Conservation (phyloP, 768 basidiomycete genomes). For the Trametes maxima region DNA sequence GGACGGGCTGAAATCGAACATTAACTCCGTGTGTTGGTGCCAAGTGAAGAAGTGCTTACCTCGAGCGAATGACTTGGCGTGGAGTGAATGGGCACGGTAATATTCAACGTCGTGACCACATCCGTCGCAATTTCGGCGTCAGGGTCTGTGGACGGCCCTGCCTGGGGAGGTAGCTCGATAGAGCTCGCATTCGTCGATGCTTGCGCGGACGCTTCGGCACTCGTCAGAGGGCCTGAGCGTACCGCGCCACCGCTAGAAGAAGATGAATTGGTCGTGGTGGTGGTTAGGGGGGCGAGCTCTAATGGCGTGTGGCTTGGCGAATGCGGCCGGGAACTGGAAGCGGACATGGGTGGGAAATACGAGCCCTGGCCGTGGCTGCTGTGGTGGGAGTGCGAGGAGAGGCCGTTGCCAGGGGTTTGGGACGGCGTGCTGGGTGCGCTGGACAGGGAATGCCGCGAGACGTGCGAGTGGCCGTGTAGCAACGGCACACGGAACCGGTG, state of each 20-base stretch:
- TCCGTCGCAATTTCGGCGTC: slow-evolving; percentile 40
- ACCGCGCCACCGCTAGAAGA: slow-evolving; percentile 18
- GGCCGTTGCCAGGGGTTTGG: slow-evolving; percentile 11
- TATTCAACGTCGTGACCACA: slow-evolving; percentile 58
- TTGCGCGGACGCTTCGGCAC: slow-evolving; percentile 5
- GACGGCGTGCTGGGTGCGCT: slow-evolving; percentile 18
- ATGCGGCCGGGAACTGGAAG: slow-evolving; percentile 12
- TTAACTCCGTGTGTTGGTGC: neutral
- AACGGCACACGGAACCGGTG: slow-evolving; percentile 32
- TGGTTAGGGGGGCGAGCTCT: slow-evolving; percentile 31
- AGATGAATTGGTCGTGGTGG: slow-evolving; percentile 30
- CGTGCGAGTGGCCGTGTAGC: slow-evolving; percentile 20
- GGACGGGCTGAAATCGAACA: slow-evolving; percentile 50
- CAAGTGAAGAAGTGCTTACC: slow-evolving; percentile 16
- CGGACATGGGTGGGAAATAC: slow-evolving; percentile 24
- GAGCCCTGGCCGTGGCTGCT: neutral
- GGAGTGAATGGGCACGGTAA: slow-evolving; percentile 59
- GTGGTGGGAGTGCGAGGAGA: neutral
- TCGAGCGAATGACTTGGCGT: slow-evolving; percentile 76
- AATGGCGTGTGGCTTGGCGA: slow-evolving; percentile 21
- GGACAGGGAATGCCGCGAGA: slow-evolving; percentile 8
- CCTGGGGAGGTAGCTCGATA: slow-evolving; percentile 16
- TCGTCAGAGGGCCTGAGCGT: neutral
- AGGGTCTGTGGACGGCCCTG: slow-evolving; percentile 9
- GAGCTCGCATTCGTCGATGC: slow-evolving; percentile 10